Percentiles rank a stretch among this genome's conserved stretches.
Conservation (phyloP, 2,329 filamentous ascomycete genomes). For the Diaporthe australafricana region DNA sequence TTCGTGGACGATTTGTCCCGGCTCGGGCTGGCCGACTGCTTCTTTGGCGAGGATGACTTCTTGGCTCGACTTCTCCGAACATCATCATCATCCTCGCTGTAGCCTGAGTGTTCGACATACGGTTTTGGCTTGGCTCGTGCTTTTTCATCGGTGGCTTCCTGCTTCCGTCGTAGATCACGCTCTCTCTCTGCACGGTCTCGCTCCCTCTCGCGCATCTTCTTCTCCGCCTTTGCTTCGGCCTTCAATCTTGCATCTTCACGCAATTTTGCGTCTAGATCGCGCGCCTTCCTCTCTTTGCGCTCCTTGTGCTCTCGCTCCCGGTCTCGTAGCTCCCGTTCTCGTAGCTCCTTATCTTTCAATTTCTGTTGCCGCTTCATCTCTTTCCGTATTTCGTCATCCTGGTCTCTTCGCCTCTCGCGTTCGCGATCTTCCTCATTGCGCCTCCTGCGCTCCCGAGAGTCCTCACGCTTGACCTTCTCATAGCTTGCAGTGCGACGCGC, state of each 20-base stretch:
- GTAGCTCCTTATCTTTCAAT: conserved; percentile 47
- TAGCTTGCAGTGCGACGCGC: conserved; percentile 62
- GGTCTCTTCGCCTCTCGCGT: conserved; percentile 46
- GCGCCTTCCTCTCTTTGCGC: conserved; percentile 34
- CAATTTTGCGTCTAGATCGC: conserved; percentile 43
- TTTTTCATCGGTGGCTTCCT: conserved; percentile 45
- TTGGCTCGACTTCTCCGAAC: conserved; percentile 42
- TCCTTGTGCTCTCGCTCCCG: conserved; percentile 49
- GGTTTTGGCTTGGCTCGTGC: conserved; percentile 40
- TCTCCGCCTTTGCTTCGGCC: conserved; percentile 26
- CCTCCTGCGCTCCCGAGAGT: conserved; percentile 42
- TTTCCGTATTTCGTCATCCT: conserved; percentile 36
- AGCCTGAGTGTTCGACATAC: conserved; percentile 42
- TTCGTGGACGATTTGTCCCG: conserved; percentile 40
- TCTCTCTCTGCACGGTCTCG: conserved; percentile 42
- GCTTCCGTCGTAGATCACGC: conserved; percentile 41
- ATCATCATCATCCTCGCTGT: conserved; percentile 43
- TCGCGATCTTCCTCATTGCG: conserved; percentile 46
- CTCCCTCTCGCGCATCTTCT: conserved; percentile 38
- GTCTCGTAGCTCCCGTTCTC: conserved; percentile 47
- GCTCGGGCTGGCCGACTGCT: conserved; percentile 42
- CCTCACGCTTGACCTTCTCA: conserved; percentile 43
- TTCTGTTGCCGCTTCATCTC: conserved; percentile 51
- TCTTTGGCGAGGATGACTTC: conserved; percentile 43
- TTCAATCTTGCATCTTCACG: conserved; percentile 18